Evolutionary conservation across 1,139 yeast species (phyloP), one percentile per base, ranked within the genome.

Genomic region (Saccharomyces hybrid): DNA sequence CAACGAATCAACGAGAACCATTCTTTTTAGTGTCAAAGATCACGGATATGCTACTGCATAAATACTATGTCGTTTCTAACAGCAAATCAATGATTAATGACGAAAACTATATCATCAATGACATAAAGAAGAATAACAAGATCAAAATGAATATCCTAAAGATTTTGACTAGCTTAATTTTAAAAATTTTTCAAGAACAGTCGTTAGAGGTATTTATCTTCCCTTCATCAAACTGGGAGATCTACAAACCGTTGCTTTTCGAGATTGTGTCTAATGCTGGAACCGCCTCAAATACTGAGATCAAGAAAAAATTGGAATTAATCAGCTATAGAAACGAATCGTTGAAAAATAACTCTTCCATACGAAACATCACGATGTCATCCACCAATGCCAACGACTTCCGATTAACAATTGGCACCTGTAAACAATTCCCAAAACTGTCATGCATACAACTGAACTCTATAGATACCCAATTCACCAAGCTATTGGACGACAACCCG

Each of bases 281-380:
- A 58, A 71, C 70, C 49, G 74, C 52, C 12, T 26, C 57, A 27
- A 61, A 56, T 7, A 28, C 72, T 42, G 73, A 73, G 14, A 72
- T 78, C 1, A 71, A 72, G 38, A 79, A 78, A 50, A 85, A 83
- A 54, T 76, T 84, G 53, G 83, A 83, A 55, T 66, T 84, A 28
- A 78, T 84, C n/a, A 78, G 82, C 55, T 83, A 82, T 61, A 71
- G 91, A 63, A 86, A 86, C 65, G 88, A 85, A 66, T 83, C 89
- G n/a, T 71, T 86, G 51, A 81, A 83, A 76, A 73, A 82, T 49
- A 82, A 81, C 62, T 69, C 72, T 14, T 58, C 70, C 4, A 24
- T 57, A 49, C 47, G 5, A 48, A 50, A 28, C 32, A 44, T 9
- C 42, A 51, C 11, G 21, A 14, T 12, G 47, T 44, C 14, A 21